Evolutionary conservation across 1,284 basidiomycete genomes (phyloP).

Genomic region (Ceratobasidium sp.): DNA sequence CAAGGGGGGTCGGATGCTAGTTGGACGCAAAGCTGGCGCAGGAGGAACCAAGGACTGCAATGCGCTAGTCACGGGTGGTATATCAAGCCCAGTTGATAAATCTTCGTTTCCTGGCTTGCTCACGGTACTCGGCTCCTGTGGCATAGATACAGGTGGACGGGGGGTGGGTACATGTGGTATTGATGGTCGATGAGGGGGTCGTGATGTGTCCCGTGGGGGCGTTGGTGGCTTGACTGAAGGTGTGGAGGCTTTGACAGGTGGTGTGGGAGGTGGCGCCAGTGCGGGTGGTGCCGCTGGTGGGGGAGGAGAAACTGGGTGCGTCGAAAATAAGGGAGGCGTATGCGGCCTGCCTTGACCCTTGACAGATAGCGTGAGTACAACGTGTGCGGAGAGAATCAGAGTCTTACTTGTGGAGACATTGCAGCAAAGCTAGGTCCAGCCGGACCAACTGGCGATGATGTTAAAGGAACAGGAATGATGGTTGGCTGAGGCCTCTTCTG

Average conservation of each 20-base stretch:
- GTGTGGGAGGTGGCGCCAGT: conserved; percentile 22
- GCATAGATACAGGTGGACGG: conserved; percentile 12
- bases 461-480: conserved; percentile 28
- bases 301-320: conserved; percentile 21
- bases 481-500: conserved; percentile 10
- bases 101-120: background rate
- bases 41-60: conserved; percentile 28
- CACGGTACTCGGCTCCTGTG: background rate
- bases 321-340: conserved; percentile 33
- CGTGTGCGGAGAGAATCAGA: background rate
- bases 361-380: background rate
- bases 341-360: conserved; percentile 16
- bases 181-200: conserved; percentile 9
- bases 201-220: conserved; percentile 12
- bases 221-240: conserved; percentile 24
- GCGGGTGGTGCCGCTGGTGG: conserved; percentile 25
- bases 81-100: background rate
- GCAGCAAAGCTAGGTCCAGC: conserved; percentile 28
- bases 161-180: conserved; percentile 31
- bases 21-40: conserved; percentile 20
- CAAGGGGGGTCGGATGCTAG: background rate
- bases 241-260: background rate
- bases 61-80: background rate
- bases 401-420: conserved; percentile 27
- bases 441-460: conserved; percentile 16